Base-by-base conservation (phyloP, 2,329 filamentous ascomycete species). In the Aspergillus hortae region DNA sequence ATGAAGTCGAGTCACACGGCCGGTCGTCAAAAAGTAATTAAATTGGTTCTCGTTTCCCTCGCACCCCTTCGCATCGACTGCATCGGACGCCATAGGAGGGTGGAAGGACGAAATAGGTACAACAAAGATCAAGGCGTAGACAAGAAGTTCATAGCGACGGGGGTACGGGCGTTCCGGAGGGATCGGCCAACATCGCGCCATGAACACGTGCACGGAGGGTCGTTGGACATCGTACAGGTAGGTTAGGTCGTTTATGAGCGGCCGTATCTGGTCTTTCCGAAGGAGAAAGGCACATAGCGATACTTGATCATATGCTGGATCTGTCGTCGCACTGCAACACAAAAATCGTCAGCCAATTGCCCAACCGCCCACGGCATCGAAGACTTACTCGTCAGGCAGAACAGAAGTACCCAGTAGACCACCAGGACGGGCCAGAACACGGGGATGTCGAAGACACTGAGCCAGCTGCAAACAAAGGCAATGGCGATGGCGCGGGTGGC, bases 251-350 rank as follows among this genome's bases (percentile, higher is more conserved):
- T 48, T 61, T 59, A 69, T 64, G 66, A 68, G 12, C 68, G 69
- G 51, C 76, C 74, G 72, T 94, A 95, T 69, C 83, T 86, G 58
- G 89, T 81, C 83, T 96, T 96, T 74, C 92, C 92, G 60, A 95
- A 85, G 38, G 89, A 87, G 77, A 96, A 96, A 38, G 92, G 91
- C 27, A 96, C 91, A 70, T 96, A 99, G 76, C 92, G 90, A 80
- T 97, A 99, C 80, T 97, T 99, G 82, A 99, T 92, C 94, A 99
- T 99, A 78, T 97, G 94, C 78, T 99, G 94, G 64, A 99, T 99
- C 78, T 99, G 94, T 80, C 94, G 90, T 75, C 94, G 86, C 94
- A 99, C 91, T 95, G 63, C 27, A 51, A 42, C 46, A 27, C 41
- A 36, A 35, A 4, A 27, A 12, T 33, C 23, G 30, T 36, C 19